Conservation (phyloP, 2,329 filamentous ascomycete genomes). For the Scleromitrula shiraiana region DNA sequence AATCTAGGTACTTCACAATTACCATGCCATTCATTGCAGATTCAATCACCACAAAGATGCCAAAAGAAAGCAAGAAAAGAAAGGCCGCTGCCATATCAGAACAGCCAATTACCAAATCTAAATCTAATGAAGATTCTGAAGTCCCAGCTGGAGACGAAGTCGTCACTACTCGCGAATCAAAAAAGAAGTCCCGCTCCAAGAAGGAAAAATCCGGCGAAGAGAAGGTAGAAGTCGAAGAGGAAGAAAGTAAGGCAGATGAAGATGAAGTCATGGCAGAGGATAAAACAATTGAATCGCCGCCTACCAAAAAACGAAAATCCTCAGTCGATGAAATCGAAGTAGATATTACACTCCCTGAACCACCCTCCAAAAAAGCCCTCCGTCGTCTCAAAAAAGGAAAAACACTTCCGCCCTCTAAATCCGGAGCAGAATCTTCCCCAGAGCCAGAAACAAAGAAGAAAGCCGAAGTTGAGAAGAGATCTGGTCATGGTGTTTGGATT, state of each 20-base stretch:
- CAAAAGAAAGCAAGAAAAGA: constrained; percentile 15
- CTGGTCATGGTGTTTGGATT: constrained; percentile 86
- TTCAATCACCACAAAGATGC: background rate
- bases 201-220: background rate
- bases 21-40: constrained; percentile 5
- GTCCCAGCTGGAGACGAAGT: background rate
- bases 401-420: constrained; percentile 39
- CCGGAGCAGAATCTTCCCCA: constrained; percentile 31
- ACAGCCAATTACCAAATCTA: background rate
- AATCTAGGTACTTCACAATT: background rate
- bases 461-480: constrained; percentile 48
- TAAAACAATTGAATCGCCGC: constrained; percentile 13
- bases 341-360: constrained; percentile 81
- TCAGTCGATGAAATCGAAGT: constrained; percentile 70
- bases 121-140: constrained; percentile 1
- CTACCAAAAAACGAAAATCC: constrained; percentile 61
- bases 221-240: background rate
- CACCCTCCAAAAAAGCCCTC: constrained; percentile 87
- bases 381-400: constrained; percentile 84
- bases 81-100: constrained; percentile 13
- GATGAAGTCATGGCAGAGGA: constrained; percentile 3
- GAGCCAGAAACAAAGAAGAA: constrained; percentile 35
- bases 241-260: background rate
- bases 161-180: background rate
- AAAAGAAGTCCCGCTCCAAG: background rate